Percentiles rank a stretch among this genome's conserved stretches.
Evolutionary conservation across 2,329 filamentous ascomycete species (phyloP).

Genomic region (Penicillium verrucosum): DNA sequence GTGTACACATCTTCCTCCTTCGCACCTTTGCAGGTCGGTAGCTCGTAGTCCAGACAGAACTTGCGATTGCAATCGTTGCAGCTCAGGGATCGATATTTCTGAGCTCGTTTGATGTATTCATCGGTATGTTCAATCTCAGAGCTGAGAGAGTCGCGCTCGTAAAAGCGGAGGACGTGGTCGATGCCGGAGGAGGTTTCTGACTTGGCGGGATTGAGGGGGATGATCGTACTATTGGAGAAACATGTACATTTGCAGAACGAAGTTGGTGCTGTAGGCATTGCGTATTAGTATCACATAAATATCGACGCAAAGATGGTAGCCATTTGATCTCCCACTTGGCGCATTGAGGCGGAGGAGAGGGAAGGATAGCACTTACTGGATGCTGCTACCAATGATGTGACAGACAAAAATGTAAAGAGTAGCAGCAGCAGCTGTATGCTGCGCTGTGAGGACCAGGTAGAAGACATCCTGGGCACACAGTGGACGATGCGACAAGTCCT

Average conservation of each 20-base stretch:
- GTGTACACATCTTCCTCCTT: constrained; percentile 64
- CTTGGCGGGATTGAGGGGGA: constrained; percentile 54
- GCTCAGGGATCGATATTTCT: constrained; percentile 45
- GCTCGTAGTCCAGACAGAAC: constrained; percentile 62
- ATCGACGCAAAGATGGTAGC: neutral
- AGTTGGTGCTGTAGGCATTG: constrained; percentile 41
- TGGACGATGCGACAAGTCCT: neutral
- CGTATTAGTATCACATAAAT: neutral
- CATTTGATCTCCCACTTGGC: neutral
- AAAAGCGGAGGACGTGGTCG: constrained; percentile 22
- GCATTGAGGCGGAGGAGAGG: neutral
- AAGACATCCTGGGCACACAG: constrained; percentile 14
- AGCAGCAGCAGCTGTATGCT: constrained; percentile 23
- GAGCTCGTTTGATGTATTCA: constrained; percentile 23
- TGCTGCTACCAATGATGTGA: constrained; percentile 31
- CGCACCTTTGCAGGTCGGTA: constrained; percentile 60
- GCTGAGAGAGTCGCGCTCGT: constrained; percentile 15
- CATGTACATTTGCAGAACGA: constrained; percentile 73
- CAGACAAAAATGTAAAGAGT: constrained; percentile 25
- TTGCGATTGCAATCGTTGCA: constrained; percentile 67
- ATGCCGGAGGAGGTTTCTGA: constrained; percentile 20
- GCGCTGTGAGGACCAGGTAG: constrained; percentile 20
- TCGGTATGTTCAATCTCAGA: constrained; percentile 14
- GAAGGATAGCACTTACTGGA: constrained; percentile 31
- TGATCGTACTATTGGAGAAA: constrained; percentile 65